These are phyloP conservation scores for Boletus hoseneyae DNA, from an alignment of 1,284 basidiomycete species.

Conservation along the genomic window DNA sequence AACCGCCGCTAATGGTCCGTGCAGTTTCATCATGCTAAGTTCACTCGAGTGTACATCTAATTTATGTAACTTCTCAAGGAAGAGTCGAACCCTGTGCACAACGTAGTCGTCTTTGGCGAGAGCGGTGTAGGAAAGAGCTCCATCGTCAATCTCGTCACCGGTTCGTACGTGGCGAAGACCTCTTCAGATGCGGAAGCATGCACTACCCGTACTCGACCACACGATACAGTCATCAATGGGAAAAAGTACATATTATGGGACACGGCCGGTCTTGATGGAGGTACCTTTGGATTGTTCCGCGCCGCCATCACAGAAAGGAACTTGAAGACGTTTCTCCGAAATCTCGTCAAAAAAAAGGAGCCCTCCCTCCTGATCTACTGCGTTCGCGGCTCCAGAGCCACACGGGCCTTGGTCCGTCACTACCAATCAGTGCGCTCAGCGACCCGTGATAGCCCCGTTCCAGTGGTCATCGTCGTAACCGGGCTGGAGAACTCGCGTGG, in stretches of 20 bases:
- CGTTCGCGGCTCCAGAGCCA: conserved; percentile 32
- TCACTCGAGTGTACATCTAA: not conserved
- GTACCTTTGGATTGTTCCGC: conserved; percentile 25
- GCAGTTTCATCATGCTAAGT: not conserved
- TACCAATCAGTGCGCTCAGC: conserved; percentile 25
- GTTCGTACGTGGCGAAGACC: conserved; percentile 23
- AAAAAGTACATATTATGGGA: conserved; percentile 32
- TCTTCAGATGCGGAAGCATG: conserved; percentile 31
- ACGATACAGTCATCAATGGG: conserved; percentile 21
- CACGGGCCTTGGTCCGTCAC: conserved; percentile 27
- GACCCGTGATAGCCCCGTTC: conserved; percentile 15
- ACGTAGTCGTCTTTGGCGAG: conserved; percentile 34
- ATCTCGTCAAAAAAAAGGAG: conserved; percentile 19
- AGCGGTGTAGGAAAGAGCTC: conserved; percentile 34
- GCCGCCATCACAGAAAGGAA: conserved; percentile 24
- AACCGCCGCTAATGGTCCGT: conserved; percentile 20
- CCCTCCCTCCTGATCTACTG: conserved; percentile 31
- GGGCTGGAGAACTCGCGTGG: conserved; percentile 30
- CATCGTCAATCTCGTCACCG: conserved; percentile 29
- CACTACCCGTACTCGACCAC: conserved; percentile 19
- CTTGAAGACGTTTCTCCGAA: conserved; percentile 27
- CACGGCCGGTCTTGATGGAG: conserved; percentile 31
- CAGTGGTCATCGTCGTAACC: conserved; percentile 33
- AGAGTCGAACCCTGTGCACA: conserved; percentile 11
- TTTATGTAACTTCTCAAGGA: conserved; percentile 13